Conservation (phyloP, 257 asterid species). For the Capsicum chinense region DNA sequence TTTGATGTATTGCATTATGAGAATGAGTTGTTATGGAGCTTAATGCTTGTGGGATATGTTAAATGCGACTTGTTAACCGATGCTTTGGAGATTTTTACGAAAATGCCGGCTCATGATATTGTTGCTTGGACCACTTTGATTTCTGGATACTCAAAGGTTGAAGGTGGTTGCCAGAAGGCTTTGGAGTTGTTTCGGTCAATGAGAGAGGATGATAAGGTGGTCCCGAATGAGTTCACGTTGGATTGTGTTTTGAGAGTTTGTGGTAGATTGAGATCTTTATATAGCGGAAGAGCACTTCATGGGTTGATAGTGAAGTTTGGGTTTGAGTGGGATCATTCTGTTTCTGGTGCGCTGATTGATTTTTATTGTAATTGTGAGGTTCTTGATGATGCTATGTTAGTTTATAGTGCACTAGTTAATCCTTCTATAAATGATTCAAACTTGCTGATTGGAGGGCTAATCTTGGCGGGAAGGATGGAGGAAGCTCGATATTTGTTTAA, state of each 20-base stretch:
- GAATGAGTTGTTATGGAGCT: constrained; percentile 71
- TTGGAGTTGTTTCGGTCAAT: constrained; percentile 65
- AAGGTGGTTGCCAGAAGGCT: constrained; percentile 55
- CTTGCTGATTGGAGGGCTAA: constrained; percentile 57
- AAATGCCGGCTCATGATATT: constrained; percentile 69
- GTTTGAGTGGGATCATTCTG: constrained; percentile 54
- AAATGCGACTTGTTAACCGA: constrained; percentile 58
- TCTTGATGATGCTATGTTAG: constrained; percentile 58
- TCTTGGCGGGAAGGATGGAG: constrained; percentile 48
- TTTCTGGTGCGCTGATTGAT: constrained; percentile 57
- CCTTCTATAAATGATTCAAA: constrained; percentile 49
- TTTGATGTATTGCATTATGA: constrained; percentile 56
- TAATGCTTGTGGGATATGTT: constrained; percentile 73
- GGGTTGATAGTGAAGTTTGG: constrained; percentile 65
- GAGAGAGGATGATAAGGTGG: constrained; percentile 52
- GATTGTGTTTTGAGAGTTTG: constrained; percentile 72
- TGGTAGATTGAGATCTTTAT: constrained; percentile 50
- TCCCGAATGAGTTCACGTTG: constrained; percentile 79
- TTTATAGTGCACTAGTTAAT: constrained; percentile 40
- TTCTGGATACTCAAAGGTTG: constrained; percentile 70
- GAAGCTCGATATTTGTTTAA: constrained; percentile 65
- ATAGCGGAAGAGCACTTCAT: constrained; percentile 59
- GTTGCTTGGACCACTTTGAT: constrained; percentile 82
- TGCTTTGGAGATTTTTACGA: constrained; percentile 52
- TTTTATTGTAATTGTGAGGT: constrained; percentile 56